Conservation (phyloP, 192 early-diverging fungal species). For the Chytriomyces sp. region DNA sequence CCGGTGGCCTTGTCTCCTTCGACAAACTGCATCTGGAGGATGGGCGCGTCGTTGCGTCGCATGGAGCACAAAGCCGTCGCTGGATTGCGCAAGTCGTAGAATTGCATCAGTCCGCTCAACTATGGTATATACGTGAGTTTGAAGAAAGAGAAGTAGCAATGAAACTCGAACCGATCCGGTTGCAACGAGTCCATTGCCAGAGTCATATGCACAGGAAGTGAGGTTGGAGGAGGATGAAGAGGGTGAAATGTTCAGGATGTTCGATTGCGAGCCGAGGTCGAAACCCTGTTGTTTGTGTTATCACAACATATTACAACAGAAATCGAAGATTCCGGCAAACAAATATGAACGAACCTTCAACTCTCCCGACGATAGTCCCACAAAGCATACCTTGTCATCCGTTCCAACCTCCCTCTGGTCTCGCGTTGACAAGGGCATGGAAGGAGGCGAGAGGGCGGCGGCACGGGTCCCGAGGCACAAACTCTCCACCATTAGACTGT, state of each 20-base stretch:
- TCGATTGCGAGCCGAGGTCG: slow-evolving; percentile 4
- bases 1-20: not conserved
- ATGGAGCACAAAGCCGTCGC: not conserved
- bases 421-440: too few species aligned
- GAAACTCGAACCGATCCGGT: not conserved
- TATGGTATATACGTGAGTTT: not conserved
- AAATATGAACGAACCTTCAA: not conserved
- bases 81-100: slow-evolving; percentile 20
- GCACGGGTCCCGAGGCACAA: not conserved
- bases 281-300: not conserved
- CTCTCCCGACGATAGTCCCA: not conserved
- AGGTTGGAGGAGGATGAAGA: not conserved
- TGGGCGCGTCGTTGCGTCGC: slow-evolving; percentile 22
- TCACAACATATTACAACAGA: not conserved
- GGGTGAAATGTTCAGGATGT: not conserved
- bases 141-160: not conserved
- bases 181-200: not conserved
- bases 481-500: not conserved
- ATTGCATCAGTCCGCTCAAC: slow-evolving; percentile 10
- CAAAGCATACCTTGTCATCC: slow-evolving; percentile 4
- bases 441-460: too few species aligned
- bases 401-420: slow-evolving; percentile 16
- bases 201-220: slow-evolving; percentile 16
- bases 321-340: not conserved
- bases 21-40: slow-evolving; percentile 8